Conservation (phyloP, 768 basidiomycete genomes). For the Mrakia frigida region DNA sequence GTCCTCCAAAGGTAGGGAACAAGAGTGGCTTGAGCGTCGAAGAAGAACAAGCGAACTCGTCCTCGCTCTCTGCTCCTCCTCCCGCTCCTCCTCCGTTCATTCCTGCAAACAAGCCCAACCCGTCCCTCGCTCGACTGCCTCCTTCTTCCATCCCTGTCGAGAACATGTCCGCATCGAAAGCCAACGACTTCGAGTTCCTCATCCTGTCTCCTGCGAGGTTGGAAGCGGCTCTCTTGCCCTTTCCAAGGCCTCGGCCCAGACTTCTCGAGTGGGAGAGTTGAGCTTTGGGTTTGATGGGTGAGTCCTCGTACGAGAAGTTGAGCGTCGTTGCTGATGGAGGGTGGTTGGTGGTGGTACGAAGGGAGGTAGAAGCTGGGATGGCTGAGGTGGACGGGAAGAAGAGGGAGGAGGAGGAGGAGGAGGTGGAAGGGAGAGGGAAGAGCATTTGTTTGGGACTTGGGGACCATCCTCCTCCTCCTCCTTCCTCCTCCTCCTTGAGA, state of each 20-base stretch:
- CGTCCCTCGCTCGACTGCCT: not conserved
- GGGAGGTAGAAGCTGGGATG: not conserved
- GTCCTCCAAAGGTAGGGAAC: constrained; percentile 15
- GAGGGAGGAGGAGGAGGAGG: not conserved
- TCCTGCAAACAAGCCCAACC: constrained; percentile 1
- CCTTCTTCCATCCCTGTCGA: constrained; percentile 2
- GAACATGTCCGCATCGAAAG: constrained; percentile 15
- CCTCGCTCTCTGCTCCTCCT: constrained; percentile 6
- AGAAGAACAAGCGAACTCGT: not conserved
- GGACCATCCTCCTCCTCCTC: constrained; percentile 1
- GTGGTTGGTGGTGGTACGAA: not conserved
- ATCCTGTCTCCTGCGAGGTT: not conserved
- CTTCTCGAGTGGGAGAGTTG: constrained; percentile 20
- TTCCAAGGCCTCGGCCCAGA: constrained; percentile 14
- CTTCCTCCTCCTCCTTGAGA: not conserved
- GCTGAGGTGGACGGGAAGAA: not conserved
- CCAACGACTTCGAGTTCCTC: not conserved
- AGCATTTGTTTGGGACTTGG: not conserved
- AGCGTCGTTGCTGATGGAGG: not conserved
- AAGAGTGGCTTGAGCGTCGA: constrained; percentile 14
- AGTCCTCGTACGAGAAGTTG: constrained; percentile 15
- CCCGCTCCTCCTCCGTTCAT: not conserved
- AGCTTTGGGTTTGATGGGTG: constrained; percentile 13
- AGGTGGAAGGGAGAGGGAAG: not conserved
- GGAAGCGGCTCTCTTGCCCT: not conserved